Evolutionary conservation across 2,329 filamentous ascomycete species (phyloP).

Genomic region (Ophiostoma piceae): DNA sequence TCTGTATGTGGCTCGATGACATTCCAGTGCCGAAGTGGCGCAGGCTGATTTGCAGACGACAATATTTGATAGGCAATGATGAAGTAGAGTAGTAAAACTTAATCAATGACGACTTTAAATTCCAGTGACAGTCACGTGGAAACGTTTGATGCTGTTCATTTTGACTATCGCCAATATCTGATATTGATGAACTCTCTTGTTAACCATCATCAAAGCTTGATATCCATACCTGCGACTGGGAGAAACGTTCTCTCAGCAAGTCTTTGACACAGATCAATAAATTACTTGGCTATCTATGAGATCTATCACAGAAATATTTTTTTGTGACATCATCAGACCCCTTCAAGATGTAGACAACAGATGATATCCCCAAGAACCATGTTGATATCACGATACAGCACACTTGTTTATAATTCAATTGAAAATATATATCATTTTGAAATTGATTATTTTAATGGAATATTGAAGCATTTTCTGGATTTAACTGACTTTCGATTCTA

Average conservation of each 20-base stretch:
- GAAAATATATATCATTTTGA: no score
- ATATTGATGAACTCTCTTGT: no score
- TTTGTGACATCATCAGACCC: no score
- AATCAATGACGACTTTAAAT: not conserved
- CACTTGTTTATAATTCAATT: no score
- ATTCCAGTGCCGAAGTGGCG: constrained; percentile 1
- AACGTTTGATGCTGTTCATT: not conserved
- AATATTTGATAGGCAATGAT: not conserved
- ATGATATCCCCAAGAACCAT: no score
- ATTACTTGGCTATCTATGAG: not conserved
- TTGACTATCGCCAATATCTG: no score
- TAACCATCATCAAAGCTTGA: not conserved
- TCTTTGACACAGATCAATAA: not conserved
- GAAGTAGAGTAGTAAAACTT: not conserved
- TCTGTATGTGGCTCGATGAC: not conserved
- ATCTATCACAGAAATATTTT: no score
- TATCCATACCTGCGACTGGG: not conserved
- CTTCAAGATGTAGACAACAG: no score
- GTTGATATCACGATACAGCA: no score
- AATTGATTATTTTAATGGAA: no score
- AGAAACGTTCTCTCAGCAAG: not conserved
- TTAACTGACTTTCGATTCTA: no score
- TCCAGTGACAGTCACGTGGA: not conserved
- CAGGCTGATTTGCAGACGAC: not conserved
- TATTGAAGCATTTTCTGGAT: no score